Percentiles rank a stretch among this genome's conserved stretches.
Evolutionary conservation across 306 rosid species (phyloP).

Genomic region (Dalbergia oliveri): DNA sequence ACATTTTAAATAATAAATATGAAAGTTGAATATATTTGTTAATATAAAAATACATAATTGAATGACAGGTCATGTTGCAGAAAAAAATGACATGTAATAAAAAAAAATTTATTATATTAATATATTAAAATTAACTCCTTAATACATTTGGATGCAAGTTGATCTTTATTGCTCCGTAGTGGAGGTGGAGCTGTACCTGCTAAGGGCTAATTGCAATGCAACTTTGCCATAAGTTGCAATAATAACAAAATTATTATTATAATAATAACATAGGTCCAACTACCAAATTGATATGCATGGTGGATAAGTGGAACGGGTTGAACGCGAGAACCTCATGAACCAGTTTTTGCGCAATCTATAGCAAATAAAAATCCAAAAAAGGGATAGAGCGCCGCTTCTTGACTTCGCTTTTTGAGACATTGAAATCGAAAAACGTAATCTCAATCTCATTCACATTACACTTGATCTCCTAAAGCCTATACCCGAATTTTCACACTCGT

Average conservation of each 20-base stretch:
- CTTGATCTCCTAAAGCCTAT: conserved; percentile 23
- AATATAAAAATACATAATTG: too few relatives aligned
- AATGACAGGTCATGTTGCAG: too few relatives aligned
- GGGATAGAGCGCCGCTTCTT: conserved; percentile 52
- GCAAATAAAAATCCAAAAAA: conserved; percentile 34
- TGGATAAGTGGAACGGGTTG: conserved; percentile 29
- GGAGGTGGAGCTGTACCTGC: background rate
- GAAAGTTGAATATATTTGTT: too few relatives aligned
- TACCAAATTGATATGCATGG: conserved; percentile 37
- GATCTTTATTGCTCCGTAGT: background rate
- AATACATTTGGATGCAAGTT: background rate
- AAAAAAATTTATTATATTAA: background rate
- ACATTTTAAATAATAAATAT: too few relatives aligned
- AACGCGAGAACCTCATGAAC: conserved; percentile 33
- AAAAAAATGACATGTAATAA: too few relatives aligned
- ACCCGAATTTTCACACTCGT: conserved; percentile 31
- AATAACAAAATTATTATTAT: background rate
- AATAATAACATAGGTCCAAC: background rate
- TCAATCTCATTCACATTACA: conserved; percentile 11
- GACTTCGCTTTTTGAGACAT: conserved; percentile 58
- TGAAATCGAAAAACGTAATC: conserved; percentile 39
- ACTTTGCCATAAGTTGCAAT: background rate
- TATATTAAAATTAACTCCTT: background rate
- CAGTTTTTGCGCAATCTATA: conserved; percentile 41
- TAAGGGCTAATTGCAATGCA: conserved; percentile 12